phyloP scores from a whole-genome alignment of 2,329 filamentous ascomycete species.

The Pseudovirgaria hyperparasitica region DNA sequence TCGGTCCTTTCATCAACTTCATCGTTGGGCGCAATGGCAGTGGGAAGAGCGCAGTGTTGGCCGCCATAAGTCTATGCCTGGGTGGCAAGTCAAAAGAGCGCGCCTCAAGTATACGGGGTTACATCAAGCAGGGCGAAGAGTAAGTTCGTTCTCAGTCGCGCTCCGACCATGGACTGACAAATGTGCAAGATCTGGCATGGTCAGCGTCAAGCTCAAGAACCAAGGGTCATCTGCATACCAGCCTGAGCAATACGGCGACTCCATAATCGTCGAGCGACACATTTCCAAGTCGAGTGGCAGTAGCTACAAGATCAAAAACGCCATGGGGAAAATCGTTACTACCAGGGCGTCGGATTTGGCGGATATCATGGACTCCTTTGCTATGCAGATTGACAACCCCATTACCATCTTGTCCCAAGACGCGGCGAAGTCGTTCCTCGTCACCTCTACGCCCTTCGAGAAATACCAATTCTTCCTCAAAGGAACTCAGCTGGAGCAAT shows the following conservation, averaged over 20 bases:
- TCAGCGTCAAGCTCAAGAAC: conserved; percentile 85
- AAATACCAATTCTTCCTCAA: conserved; percentile 97
- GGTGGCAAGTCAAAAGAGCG: conserved; percentile 79
- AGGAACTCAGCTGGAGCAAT: conserved; percentile 82
- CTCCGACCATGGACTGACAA: conserved; percentile 2
- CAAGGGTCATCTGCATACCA: conserved; percentile 74
- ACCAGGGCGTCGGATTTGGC: conserved; percentile 79
- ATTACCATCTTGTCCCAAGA: conserved; percentile 94
- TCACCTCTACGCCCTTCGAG: conserved; percentile 63
- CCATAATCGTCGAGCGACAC: conserved; percentile 81
- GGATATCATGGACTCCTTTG: conserved; percentile 86
- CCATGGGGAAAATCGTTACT: conserved; percentile 57
- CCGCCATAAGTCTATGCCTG: conserved; percentile 85
- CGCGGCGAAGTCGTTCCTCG: conserved; percentile 85
- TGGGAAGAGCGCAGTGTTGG: conserved; percentile 91
- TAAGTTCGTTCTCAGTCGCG: conserved; percentile 28
- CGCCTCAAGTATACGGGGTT: conserved; percentile 21
- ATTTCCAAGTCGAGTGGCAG: conserved; percentile 65
- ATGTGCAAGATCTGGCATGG: conserved; percentile 38
- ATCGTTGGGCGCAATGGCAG: conserved; percentile 96
- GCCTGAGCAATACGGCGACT: conserved; percentile 66
- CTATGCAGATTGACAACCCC: conserved; percentile 89
- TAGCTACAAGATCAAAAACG: conserved; percentile 77
- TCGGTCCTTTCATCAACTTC: conserved; percentile 96
- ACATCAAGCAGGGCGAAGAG: conserved; percentile 82